Evolutionary conservation across 1,284 basidiomycete species (phyloP), one percentile per base, ranked within the genome.

Genomic region (Ustilago lituana): DNA sequence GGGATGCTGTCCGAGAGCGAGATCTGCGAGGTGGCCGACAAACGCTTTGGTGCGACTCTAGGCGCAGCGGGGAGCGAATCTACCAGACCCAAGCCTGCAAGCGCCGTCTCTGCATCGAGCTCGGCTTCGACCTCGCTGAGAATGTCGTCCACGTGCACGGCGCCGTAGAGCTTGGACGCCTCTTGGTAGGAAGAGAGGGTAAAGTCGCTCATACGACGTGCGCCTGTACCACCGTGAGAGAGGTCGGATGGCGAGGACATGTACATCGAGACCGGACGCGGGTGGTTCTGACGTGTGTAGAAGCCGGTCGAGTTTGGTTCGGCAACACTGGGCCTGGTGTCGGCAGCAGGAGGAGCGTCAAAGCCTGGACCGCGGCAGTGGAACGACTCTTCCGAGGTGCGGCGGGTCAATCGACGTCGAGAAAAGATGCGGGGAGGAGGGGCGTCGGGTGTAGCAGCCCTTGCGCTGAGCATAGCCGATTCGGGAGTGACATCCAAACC

Each of bases 321-420:
- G 32, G 29, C 36, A 22, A 51, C 31, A 41, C 32, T 37, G 11
- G 52, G 29, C 7, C 56, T 32, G 15, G 43, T 39, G 24, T 58
- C 55, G n/a, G 55, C 55, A 17, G 57, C 49, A 17, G 57, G 49
- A 20, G 57, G 49, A 11, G 45, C 38, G 15, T 64, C 61, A 32
- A 50, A 63, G 29, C 36, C 53, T 14, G 49, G 53, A 11, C 60
- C 60, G 9, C 60, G 52, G 24, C 62, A 65, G 29, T 53, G 49
- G 55, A 65, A 65, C 2, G 55, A 58, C 40, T 64, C 61, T 36
- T 64, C 54, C 27, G 47, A 52, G 10, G 45, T 50, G 12, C 54
- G 29, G 3, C 61, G 43, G 15, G 35, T 33, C 33, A 64, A 33
- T 19, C 53, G 38, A 20, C 40, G 6, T 12, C 27, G 6, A 29